phyloP scores from a whole-genome alignment of 2,329 filamentous ascomycete species.

The Chaetomium globosum region DNA sequence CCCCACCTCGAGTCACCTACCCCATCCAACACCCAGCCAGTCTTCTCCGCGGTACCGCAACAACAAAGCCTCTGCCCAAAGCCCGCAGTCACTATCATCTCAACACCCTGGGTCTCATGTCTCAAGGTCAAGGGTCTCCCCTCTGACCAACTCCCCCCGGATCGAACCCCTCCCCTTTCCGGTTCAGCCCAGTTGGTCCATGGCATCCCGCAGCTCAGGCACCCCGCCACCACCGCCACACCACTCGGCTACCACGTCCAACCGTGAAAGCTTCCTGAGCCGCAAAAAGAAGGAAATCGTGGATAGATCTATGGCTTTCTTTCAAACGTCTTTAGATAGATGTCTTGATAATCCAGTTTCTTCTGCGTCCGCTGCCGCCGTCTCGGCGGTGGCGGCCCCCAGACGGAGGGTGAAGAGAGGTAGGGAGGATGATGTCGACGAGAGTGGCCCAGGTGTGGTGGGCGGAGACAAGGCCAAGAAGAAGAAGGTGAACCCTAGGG shows the following conservation, averaged over 20 bases:
- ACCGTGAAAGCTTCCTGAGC: constrained; percentile 31
- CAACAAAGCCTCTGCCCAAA: neutral
- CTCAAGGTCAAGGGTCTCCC: constrained; percentile 32
- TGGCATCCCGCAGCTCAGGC: constrained; percentile 35
- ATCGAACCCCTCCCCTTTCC: neutral
- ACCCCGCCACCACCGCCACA: constrained; percentile 27
- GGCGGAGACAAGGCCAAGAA: constrained; percentile 24
- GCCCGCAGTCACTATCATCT: neutral
- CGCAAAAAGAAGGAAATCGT: constrained; percentile 36
- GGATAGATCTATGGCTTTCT: constrained; percentile 37
- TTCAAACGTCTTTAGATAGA: constrained; percentile 30
- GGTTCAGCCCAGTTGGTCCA: constrained; percentile 29
- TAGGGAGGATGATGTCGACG: constrained; percentile 25
- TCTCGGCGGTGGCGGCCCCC: constrained; percentile 11
- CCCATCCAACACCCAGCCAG: neutral
- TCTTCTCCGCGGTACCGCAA: neutral
- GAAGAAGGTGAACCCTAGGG: constrained; percentile 29
- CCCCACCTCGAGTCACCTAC: neutral
- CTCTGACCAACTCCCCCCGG: constrained; percentile 20
- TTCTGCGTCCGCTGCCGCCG: constrained; percentile 18
- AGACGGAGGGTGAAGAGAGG: constrained; percentile 28
- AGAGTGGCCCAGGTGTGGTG: neutral
- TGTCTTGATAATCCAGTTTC: constrained; percentile 34
- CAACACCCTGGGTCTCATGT: constrained; percentile 34
- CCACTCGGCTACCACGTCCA: constrained; percentile 8